Evolutionary conservation across 1,284 basidiomycete genomes (phyloP), one percentile per base, ranked within the genome.

Genomic region (Cutaneotrichosporon sp.): DNA sequence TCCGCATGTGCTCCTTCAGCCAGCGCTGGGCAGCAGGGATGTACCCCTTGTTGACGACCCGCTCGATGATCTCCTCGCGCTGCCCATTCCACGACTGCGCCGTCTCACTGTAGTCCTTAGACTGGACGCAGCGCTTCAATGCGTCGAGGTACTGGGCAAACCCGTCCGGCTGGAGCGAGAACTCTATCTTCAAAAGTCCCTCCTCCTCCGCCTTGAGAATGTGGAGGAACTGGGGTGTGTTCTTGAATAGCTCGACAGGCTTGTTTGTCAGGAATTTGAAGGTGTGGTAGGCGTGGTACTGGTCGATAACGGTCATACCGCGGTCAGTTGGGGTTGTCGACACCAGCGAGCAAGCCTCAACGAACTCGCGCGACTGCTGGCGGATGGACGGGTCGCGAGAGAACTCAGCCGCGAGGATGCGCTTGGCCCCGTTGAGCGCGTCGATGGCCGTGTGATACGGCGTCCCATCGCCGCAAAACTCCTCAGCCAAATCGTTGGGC

Each of bases 241-340:
- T 84, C 52, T 88, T 75, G 85, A 97, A 88, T 8, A 87, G 85
- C n/a, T 78, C 78, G 36, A 92, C 85, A 11, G 87, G 89, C 77
- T 98, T 99, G 71, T 89, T 85, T 49, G 86, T 83, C 47, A 99
- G 84, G 82, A 97, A 99, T 84, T 99, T 99, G 87, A 99, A 99
- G 71, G 88, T 88, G 92, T 89, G 93, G 81, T 91, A 97, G 0
- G 88, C 86, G 79, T 97, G 91, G 71, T 89, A 87, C 69, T 94
- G 88, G 73, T 95, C 91, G 60, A 99, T 97, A 77, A 95, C 92
- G 31, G 84, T 83, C 69, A 91, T 83, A n/a, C 97, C 97, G 61
- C 89, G 87, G 60, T 97, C 95, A 0, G 97, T 99, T 0, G 96
- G 94, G 52, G 86, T 84, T 16, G 96, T 88, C 32, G 89, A 89